phyloP scores from a whole-genome alignment of 441 rosid species.

The Mallotus repandus region DNA sequence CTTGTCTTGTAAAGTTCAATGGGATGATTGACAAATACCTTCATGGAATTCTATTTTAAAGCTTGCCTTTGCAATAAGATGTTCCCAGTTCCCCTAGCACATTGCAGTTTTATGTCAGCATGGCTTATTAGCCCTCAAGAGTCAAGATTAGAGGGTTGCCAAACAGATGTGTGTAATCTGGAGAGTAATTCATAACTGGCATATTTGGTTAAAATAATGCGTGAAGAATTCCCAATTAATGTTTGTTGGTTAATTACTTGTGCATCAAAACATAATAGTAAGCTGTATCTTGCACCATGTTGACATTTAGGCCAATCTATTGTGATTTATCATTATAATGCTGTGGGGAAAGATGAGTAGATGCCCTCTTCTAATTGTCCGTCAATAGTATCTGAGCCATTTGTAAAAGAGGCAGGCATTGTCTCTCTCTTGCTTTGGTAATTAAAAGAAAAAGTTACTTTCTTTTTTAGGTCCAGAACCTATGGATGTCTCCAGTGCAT shows the following conservation, averaged over 20 bases:
- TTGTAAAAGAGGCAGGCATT: background rate
- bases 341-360: background rate
- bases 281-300: background rate
- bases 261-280: background rate
- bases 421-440: background rate
- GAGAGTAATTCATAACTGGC: background rate
- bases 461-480: slow-evolving; percentile 58
- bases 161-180: background rate
- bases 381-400: background rate
- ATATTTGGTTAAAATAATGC: background rate
- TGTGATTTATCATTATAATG: background rate
- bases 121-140: background rate
- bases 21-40: background rate
- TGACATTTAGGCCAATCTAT: background rate
- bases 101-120: background rate
- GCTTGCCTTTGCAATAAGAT: background rate
- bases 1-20: background rate
- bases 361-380: background rate
- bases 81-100: background rate
- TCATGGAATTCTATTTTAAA: background rate
- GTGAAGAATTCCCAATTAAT: background rate
- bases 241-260: background rate
- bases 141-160: background rate
- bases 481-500: slow-evolving; percentile 59
- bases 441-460: background rate